These are phyloP conservation scores for Verticillium tricorpus DNA, from an alignment of 2,329 filamentous ascomycete genomes.

Conservation along the genomic window DNA sequence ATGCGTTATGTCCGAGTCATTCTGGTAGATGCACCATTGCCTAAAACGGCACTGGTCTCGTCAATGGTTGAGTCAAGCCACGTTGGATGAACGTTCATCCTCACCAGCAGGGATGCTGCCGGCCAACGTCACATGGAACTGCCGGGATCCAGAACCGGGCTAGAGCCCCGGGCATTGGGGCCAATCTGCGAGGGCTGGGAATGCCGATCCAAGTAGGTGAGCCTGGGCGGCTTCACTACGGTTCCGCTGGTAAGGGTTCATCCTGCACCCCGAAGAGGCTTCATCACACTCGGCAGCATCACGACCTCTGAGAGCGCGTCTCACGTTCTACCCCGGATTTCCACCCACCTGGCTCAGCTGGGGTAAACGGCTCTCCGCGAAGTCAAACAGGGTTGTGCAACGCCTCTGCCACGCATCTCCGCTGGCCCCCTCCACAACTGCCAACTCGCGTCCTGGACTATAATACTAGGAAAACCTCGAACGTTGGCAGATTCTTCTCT, in stretches of 20 bases:
- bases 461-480: background rate
- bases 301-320: background rate
- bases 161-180: background rate
- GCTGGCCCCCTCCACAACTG: background rate
- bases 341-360: background rate
- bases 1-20: background rate
- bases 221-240: background rate
- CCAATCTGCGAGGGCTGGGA: background rate
- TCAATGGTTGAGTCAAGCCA: background rate
- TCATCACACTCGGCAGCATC: background rate
- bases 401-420: background rate
- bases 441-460: background rate
- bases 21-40: background rate
- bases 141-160: background rate
- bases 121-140: background rate
- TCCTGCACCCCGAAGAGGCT: background rate
- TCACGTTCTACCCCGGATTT: background rate
- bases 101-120: background rate
- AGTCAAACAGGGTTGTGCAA: background rate
- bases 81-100: background rate
- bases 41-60: background rate
- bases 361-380: background rate
- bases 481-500: background rate
- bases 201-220: background rate
- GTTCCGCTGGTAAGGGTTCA: background rate